Base-by-base conservation (phyloP, 2,329 filamentous ascomycete genomes). In the Exophiala spinifera region DNA sequence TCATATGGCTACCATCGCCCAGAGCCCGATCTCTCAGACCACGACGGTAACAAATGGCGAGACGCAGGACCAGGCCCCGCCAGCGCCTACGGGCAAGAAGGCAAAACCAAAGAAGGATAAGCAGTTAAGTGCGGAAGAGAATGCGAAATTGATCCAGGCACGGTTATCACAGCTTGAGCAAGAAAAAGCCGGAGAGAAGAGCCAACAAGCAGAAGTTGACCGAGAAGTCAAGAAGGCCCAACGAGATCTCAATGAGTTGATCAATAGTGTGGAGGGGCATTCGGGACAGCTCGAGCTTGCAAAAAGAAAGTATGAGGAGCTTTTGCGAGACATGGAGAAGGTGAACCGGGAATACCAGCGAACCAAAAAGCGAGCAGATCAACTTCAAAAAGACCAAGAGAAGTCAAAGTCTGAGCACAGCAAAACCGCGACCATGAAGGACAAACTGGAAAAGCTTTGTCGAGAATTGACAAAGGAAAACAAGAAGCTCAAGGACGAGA, bases 401-500 rank as follows among this genome's bases (percentile, higher is more conserved):
- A 85, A 89, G 63, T 87, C 88, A 53, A 85, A 91, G 64, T 88
- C 86, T 44, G 94, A 99, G 70, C 78, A 96, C 52, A 92, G 85
- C 74, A 96, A 96, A 74, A 92, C 91, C 19, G 86, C 88, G 17
- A 88, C 86, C 1, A 83, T 97, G 68, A 96, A 95, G 71, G 91
- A 97, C 70, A 97, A 97, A 74, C 78, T 99, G 43, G 94, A 99
- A 73, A 99, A 97, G 70, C 78, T 99, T 28, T 96, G 91, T 66
- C 81, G 94, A 53, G 94, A 99, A 71, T 80, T 99, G 51, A 94
- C 95, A 57, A 88, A 92, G 65, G 94, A 99, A 68, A 99, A 99
- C 72, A 97, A 97, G 74, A 95, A 95, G 74, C 84, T 99, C 62
- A 97, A 97, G 87, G 88, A 91, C 74, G 94, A 99, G 72, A 95